These are phyloP conservation scores for Boletus reticuloceps DNA, from an alignment of 768 basidiomycete species.

Conservation along the genomic window DNA sequence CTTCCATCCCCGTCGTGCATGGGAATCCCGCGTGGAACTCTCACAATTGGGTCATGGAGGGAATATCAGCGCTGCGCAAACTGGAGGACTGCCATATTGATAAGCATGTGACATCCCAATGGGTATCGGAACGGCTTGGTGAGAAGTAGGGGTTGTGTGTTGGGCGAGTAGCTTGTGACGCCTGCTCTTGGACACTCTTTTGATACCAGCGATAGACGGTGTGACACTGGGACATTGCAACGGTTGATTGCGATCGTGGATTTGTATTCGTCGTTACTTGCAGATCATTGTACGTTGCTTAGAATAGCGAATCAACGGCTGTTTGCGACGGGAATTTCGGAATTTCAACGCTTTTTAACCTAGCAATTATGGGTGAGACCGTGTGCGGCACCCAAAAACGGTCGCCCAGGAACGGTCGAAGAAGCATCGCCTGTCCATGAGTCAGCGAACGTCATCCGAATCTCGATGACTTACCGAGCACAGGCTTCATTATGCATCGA, in stretches of 20 bases:
- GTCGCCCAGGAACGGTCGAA: constrained; percentile 5
- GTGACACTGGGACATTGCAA: constrained; percentile 22
- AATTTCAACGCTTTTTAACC: constrained; percentile 12
- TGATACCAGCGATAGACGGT: constrained; percentile 24
- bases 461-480: constrained; percentile 17
- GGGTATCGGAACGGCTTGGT: constrained; percentile 28
- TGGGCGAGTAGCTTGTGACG: constrained; percentile 4
- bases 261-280: constrained; percentile 24
- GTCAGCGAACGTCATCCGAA: constrained; percentile 12
- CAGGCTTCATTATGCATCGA: background rate
- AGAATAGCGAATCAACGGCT: constrained; percentile 4
- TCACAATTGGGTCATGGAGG: constrained; percentile 33
- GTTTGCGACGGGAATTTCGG: constrained; percentile 14
- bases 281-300: constrained; percentile 15
- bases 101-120: constrained; percentile 28
- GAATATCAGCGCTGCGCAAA: constrained; percentile 26
- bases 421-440: constrained; percentile 1
- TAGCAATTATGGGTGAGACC: constrained; percentile 14
- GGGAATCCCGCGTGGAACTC: constrained; percentile 29
- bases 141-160: constrained; percentile 19
- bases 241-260: constrained; percentile 11
- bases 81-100: constrained; percentile 29
- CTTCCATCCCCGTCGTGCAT: constrained; percentile 22
- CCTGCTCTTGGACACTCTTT: constrained; percentile 8
- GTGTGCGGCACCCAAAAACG: too few species aligned